phyloP scores from a whole-genome alignment of 2,329 filamentous ascomycete genomes.

The Aspergillus sp. region DNA sequence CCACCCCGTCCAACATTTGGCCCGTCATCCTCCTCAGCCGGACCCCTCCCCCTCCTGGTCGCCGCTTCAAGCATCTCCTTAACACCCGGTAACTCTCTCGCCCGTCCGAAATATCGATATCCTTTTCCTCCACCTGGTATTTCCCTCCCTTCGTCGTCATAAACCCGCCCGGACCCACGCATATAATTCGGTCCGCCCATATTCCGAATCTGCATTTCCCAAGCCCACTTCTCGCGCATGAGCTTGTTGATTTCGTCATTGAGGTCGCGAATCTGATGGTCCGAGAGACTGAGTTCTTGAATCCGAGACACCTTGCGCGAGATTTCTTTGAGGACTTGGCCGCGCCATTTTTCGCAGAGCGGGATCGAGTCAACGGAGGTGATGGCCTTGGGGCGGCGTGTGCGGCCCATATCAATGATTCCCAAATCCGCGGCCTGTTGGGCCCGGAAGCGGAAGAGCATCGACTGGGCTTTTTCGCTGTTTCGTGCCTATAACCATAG shows the following conservation, averaged over 20 bases:
- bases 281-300: constrained; percentile 85
- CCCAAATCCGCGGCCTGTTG: constrained; percentile 94
- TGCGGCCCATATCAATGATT: constrained; percentile 89
- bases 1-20: constrained; percentile 50
- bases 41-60: constrained; percentile 60
- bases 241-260: constrained; percentile 99
- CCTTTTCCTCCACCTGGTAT: constrained; percentile 76
- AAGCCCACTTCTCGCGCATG: constrained; percentile 98
- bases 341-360: constrained; percentile 94
- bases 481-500: constrained; percentile 71
- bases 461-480: constrained; percentile 97
- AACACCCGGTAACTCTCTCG: constrained; percentile 85
- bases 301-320: constrained; percentile 95
- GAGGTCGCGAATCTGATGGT: constrained; percentile 95
- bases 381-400: constrained; percentile 86
- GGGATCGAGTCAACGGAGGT: constrained; percentile 82
- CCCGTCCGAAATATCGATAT: constrained; percentile 91
- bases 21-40: constrained; percentile 67
- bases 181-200: constrained; percentile 98
- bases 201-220: constrained; percentile 95
- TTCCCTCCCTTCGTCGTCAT: constrained; percentile 71
- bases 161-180: constrained; percentile 68
- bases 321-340: constrained; percentile 95
- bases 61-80: constrained; percentile 93
- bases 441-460: constrained; percentile 99